A percentile compares a stretch with the other conserved stretches of the same genome.
Conservation (phyloP, 176 grass and related monocot genomes). For the Pontederia paniculata region DNA sequence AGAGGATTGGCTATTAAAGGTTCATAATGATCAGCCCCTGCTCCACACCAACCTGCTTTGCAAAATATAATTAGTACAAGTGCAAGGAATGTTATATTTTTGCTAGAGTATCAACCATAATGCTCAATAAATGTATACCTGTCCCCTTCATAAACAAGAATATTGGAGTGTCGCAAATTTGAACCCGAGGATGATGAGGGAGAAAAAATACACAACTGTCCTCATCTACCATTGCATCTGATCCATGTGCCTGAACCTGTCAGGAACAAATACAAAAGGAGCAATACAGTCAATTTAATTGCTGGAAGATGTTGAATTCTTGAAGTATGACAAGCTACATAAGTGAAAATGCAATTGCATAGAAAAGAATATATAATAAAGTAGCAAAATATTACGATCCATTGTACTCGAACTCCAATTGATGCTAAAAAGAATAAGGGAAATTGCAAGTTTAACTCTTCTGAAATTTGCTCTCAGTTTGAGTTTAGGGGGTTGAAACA, state of each 20-base stretch:
- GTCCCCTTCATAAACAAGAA: neutral
- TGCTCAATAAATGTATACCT: no score
- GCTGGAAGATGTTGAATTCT: no score
- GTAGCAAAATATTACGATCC: no score
- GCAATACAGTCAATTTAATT: no score
- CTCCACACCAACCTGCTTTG: conserved; percentile 86
- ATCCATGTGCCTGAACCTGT: conserved; percentile 96
- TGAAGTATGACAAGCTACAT: no score
- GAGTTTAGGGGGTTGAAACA: no score
- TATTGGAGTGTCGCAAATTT: neutral
- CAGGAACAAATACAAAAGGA: neutral
- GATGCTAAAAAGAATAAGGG: neutral
- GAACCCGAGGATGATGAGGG: neutral
- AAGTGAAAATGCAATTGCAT: no score
- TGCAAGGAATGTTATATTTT: no score
- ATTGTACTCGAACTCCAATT: no score
- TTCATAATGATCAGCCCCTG: conserved; percentile 91
- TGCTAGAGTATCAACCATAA: no score
- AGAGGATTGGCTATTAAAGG: conserved; percentile 61
- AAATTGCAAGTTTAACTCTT: neutral
- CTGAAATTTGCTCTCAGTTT: no score
- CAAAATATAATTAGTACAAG: neutral
- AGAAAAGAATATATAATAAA: no score
- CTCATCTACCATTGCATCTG: neutral
- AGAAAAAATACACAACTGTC: neutral